Percentiles rank a stretch among this genome's conserved stretches.
Conservation (phyloP, 1,139 yeast genomes). For the Diutina sp. region DNA sequence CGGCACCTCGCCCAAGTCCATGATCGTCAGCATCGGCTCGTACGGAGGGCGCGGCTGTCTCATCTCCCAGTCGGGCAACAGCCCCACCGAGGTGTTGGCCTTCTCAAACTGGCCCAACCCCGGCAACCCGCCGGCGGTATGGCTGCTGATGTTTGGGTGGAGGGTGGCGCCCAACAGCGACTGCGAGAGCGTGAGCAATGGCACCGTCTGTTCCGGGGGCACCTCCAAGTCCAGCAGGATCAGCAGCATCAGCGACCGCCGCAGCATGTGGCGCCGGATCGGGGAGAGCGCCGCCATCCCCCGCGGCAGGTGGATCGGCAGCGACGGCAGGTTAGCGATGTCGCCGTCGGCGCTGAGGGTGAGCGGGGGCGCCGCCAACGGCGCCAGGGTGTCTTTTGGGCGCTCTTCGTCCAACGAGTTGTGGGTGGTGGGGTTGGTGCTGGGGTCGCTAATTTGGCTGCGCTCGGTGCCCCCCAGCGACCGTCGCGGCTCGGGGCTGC, state of each 20-base stretch:
- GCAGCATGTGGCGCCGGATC: not conserved
- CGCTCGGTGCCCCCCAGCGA: not conserved
- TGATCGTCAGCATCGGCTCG: conserved; percentile 1
- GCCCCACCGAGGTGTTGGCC: not conserved
- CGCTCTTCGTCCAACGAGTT: not conserved
- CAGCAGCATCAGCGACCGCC: conserved; percentile 1
- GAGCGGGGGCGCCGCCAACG: not conserved
- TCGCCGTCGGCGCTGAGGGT: not conserved
- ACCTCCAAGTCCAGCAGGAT: not conserved
- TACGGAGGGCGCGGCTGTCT: not conserved
- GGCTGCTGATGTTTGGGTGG: not conserved
- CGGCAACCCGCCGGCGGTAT: not conserved
- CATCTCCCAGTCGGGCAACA: conserved; percentile 2
- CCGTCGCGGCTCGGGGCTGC: not conserved
- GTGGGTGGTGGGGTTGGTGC: not conserved
- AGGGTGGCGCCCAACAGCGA: not conserved
- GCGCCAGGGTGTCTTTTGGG: not conserved
- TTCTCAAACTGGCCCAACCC: not conserved
- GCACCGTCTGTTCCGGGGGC: not conserved
- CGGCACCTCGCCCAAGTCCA: conserved; percentile 1
- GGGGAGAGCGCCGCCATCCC: not conserved
- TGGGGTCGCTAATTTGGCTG: not conserved
- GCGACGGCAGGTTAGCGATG: not conserved
- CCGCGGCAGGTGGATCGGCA: not conserved
- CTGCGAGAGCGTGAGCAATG: conserved; percentile 2